Evolutionary conservation across 108 stramenopile species (phyloP).

Genomic region (Schizochytrium sp.): DNA sequence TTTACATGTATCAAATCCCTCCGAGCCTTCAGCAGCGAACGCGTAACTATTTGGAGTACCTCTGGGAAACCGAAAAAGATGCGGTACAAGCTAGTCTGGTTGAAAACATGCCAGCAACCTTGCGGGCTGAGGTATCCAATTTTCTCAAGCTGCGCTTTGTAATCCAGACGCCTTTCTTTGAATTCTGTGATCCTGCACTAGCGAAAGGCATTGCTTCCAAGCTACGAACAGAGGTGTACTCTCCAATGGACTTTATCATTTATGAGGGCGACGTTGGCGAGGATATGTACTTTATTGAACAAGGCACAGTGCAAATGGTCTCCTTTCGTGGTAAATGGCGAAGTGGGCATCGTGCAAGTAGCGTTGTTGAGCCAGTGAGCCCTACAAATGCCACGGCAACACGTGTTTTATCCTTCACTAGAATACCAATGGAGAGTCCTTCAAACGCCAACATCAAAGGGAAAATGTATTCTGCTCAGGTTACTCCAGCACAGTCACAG

Average conservation of each 20-base stretch:
- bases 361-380: background rate
- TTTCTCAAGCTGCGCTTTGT: conserved; percentile 45
- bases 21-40: conserved; percentile 68
- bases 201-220: conserved; percentile 71
- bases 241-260: conserved; percentile 71
- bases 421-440: too few species aligned
- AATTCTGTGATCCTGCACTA: conserved; percentile 72
- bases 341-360: background rate
- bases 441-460: too few species aligned
- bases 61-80: conserved; percentile 67
- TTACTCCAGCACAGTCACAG: too few species aligned
- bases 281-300: conserved; percentile 77
- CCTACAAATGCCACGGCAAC: background rate
- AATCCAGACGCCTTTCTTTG: conserved; percentile 73
- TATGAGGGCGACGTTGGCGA: conserved; percentile 75
- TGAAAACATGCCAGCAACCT: conserved; percentile 34
- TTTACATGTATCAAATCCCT: conserved; percentile 69
- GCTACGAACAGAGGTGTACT: conserved; percentile 67
- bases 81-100: background rate
- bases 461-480: too few species aligned
- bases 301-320: conserved; percentile 73
- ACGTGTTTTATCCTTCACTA: too few species aligned
- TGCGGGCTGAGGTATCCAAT: conserved; percentile 59
- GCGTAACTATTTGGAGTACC: conserved; percentile 71
- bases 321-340: conserved; percentile 32